Base-by-base conservation (phyloP, 495 filamentous ascomycete genomes). In the Aspergillus saccharolyticus region DNA sequence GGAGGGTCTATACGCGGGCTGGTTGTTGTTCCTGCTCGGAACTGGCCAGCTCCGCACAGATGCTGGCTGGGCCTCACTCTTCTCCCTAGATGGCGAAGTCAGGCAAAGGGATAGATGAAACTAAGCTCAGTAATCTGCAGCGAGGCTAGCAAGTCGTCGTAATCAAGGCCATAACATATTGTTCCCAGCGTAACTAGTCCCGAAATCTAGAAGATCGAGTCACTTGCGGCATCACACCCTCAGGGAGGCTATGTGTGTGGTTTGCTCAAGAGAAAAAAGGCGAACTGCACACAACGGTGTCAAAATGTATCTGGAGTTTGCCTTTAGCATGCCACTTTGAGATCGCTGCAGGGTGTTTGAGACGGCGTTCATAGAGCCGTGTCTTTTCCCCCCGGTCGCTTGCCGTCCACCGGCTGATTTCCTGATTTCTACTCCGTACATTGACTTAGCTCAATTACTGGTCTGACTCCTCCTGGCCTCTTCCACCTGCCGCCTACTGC, bases 331-430 rank as follows among this genome's bases (percentile, higher is more conserved):
- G 45, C 39, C 16, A 49, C 55, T 46, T 55, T 53, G 52, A 68
- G 68, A 73, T 74, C 66, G 69, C 72, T 72, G 72, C 68, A 74
- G 71, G 70, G 71, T 71, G 71, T 54, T 65, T 44, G 56, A 58
- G 63, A 51, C 54, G 57, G 55, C 55, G 52, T 58, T 45, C 56
- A 56, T 51, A 54, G 48, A 55, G 55, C 57, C 54, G 52, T 49
- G 42, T 20, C 19, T 39, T 39, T n/a, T n/a, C n/a, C 44, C 44
- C 55, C 50, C 44, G 56, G 60, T 63, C 53, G 56, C 53, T 56
- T 59, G 60, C 56, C 60, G 53, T 45, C 43, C 60, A 60, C 56
- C 57, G 47, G 52, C 5, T 48, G 17, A n/a, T 42, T 57, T 55
- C 43, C 50, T 24, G 33, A 39, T 39, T 39, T 12, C 12, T 39